Conservation (phyloP, 1,284 basidiomycete species). For the Apiotrichum domesticum region DNA sequence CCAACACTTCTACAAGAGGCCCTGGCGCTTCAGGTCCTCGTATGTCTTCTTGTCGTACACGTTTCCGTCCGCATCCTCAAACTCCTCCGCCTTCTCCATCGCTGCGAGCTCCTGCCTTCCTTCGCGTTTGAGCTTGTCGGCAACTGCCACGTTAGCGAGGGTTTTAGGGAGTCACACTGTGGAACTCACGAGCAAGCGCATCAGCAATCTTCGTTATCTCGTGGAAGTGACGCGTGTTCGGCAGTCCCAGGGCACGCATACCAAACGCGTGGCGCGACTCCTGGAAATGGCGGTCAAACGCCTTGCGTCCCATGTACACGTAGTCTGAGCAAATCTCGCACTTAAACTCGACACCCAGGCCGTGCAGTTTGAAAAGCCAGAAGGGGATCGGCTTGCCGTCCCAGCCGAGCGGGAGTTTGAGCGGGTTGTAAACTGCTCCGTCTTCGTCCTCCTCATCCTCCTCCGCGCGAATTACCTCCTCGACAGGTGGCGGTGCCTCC, state of each 20-base stretch:
- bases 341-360: conserved; percentile 90
- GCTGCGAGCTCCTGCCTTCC: conserved; percentile 83
- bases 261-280: conserved; percentile 96
- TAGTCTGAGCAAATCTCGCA: conserved; percentile 98
- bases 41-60: conserved; percentile 53
- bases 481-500: conserved; percentile 56
- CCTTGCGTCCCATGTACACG: conserved; percentile 75
- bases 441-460: conserved; percentile 79
- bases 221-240: conserved; percentile 98
- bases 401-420: conserved; percentile 96
- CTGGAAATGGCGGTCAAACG: conserved; percentile 51
- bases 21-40: conserved; percentile 45
- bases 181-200: conserved; percentile 59
- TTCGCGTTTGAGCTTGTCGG: conserved; percentile 91
- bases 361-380: conserved; percentile 98
- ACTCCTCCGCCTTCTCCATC: conserved; percentile 90
- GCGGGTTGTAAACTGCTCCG: conserved; percentile 92
- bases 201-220: conserved; percentile 97
- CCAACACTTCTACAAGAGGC: conserved; percentile 32
- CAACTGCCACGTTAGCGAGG: conserved; percentile 48
- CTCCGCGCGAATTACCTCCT: conserved; percentile 48
- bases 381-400: conserved; percentile 98
- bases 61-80: conserved; percentile 94
- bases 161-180: conserved; percentile 52
- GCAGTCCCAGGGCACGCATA: conserved; percentile 93